Percentiles rank a stretch among this genome's conserved stretches.
These are phyloP conservation scores for Rhynchosporium secalis DNA, from an alignment of 2,329 filamentous ascomycete species.

Conservation along the genomic window DNA sequence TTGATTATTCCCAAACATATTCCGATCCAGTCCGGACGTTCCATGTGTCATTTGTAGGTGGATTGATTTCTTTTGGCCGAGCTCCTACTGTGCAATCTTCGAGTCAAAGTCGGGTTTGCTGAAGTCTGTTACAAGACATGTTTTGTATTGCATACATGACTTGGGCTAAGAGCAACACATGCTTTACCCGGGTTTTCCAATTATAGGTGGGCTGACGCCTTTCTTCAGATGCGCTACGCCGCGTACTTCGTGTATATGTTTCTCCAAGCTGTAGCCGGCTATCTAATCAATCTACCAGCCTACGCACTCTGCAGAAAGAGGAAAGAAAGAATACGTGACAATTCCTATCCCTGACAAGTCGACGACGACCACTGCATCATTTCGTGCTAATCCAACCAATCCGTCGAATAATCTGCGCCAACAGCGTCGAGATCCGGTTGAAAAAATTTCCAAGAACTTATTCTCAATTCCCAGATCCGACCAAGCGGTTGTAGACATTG, in stretches of 20 bases:
- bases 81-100: too few species aligned
- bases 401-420: conserved; percentile 15
- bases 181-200: conserved; percentile 18
- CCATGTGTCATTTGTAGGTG: too few species aligned
- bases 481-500: not conserved
- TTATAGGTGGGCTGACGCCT: not conserved
- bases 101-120: too few species aligned
- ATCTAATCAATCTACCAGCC: not conserved
- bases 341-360: not conserved
- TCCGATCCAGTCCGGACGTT: too few species aligned
- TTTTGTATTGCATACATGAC: too few species aligned
- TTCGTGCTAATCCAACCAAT: conserved; percentile 20
- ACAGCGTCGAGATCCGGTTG: conserved; percentile 13
- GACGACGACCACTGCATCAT: not conserved
- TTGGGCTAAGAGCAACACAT: not conserved
- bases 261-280: conserved; percentile 3
- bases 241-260: conserved; percentile 16
- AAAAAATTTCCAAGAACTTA: conserved; percentile 21
- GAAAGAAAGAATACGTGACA: not conserved
- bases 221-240: not conserved
- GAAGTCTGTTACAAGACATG: too few species aligned
- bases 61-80: too few species aligned
- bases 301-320: not conserved
- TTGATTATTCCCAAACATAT: not conserved
- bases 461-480: conserved; percentile 2